These are phyloP conservation scores for Leccinum fallax DNA, from an alignment of 1,284 basidiomycete genomes.

Conservation along the genomic window DNA sequence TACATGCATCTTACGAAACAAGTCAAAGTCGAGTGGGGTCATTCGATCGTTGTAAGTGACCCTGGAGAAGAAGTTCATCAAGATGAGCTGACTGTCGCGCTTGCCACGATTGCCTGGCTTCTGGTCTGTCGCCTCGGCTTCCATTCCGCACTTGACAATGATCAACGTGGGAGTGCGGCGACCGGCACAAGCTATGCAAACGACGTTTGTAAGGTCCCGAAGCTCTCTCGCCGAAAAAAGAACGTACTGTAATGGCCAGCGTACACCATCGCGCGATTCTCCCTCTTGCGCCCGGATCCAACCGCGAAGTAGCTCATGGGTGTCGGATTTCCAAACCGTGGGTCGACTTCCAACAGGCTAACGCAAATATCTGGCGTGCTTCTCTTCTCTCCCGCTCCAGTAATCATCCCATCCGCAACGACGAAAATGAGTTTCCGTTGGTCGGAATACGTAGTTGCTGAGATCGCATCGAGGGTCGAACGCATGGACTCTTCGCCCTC, in stretches of 20 bases:
- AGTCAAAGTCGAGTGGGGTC: slow-evolving; percentile 95
- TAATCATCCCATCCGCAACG: slow-evolving; percentile 99
- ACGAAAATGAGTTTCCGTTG: slow-evolving; percentile 91
- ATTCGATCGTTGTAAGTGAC: slow-evolving; percentile 99
- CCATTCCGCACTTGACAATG: slow-evolving; percentile 95
- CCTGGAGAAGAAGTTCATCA: slow-evolving; percentile 99
- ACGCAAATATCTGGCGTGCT: slow-evolving; percentile 98
- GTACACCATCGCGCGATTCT: slow-evolving; percentile 98
- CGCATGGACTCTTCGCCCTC: slow-evolving; percentile 93
- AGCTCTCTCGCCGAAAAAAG: slow-evolving; percentile 1
- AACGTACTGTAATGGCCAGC: slow-evolving; percentile 96
- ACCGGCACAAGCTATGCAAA: slow-evolving; percentile 66
- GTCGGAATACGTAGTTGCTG: slow-evolving; percentile 89
- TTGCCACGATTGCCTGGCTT: slow-evolving; percentile 99
- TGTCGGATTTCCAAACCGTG: slow-evolving; percentile 93
- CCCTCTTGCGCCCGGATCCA: slow-evolving; percentile 84
- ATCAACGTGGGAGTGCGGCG: slow-evolving; percentile 94
- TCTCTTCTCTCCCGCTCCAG: slow-evolving; percentile 91
- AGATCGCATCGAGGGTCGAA: slow-evolving; percentile 92
- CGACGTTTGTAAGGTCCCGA: not conserved
- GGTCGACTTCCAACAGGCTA: slow-evolving; percentile 88
- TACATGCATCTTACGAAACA: slow-evolving; percentile 95
- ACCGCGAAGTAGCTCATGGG: slow-evolving; percentile 96
- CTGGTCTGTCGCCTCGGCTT: slow-evolving; percentile 81
- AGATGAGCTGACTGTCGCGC: slow-evolving; percentile 96